Evolutionary conservation across 257 asterid species (phyloP), one percentile per base, ranked within the genome.

Genomic region (Striga asiatica): DNA sequence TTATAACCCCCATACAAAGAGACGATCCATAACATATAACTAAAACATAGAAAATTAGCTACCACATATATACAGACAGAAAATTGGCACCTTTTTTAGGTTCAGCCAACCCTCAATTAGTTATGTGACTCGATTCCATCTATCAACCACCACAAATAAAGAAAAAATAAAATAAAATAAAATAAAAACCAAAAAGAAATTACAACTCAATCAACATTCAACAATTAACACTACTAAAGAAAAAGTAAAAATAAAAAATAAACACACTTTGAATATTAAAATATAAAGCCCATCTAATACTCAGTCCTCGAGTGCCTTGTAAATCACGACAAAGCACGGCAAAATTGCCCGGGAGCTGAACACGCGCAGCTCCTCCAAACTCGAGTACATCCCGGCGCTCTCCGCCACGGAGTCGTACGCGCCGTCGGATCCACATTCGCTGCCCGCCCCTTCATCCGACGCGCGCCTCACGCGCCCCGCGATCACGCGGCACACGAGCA

Each of bases 401-500:
- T 79, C 71, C 4, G 81, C 79, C 0, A 75, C 55, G 0, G 85
- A 78, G 25, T 78, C 85, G 19, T 60, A 69, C 55, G 67, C 8
- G 14, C 65, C 67, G 1, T 64, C 62, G 0, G 35, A 19, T 1
- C 62, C 70, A 10, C 25, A 70, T 0, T 32, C 78, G 5, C 60
- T 81, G 1, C 58, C 82, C 20, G 50, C 38, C 67, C 69, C 25
- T 0, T 74, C 82, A 21, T 70, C 86, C 50, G 52, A 59, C 52
- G 52, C 19, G 24, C 56, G 73, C 84, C 62, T 78, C 62, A 89
- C 93, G 38, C 84, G 69, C 56, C 98, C 98, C 0, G 95, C 96
- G 8, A 89, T 79, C 62, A 89, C 98, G 5, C 98, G 86, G 63
- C 98, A 89, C 24, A 89, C 96, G 18, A 89, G 66, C 96, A 89